Percentiles rank a stretch among this genome's conserved stretches.
These are phyloP conservation scores for Diaporthe sp. DNA, from an alignment of 2,329 filamentous ascomycete genomes.

Conservation along the genomic window DNA sequence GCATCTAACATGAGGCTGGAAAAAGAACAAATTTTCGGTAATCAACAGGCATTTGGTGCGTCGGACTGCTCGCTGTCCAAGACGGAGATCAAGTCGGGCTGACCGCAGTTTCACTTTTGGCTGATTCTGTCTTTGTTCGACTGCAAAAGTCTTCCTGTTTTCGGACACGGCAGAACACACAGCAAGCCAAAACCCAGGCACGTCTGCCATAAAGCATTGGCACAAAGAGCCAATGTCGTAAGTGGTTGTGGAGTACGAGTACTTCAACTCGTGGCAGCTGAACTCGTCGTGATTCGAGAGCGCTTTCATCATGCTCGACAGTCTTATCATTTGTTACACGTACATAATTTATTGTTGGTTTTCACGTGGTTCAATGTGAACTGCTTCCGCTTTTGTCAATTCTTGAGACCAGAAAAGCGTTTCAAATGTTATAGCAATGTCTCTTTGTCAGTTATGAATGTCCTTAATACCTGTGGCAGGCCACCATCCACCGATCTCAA, in stretches of 20 bases:
- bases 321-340: too few relatives aligned
- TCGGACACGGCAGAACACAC: not conserved
- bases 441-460: not conserved
- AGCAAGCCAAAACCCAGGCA: not conserved
- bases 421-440: not conserved
- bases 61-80: not conserved
- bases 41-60: too few relatives aligned
- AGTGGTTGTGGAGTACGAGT: not conserved
- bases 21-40: not conserved
- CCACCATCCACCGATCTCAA: not conserved
- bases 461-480: not conserved
- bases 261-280: not conserved
- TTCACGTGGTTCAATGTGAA: not conserved
- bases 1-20: too few relatives aligned
- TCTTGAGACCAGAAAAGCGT: too few relatives aligned
- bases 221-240: not conserved
- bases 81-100: not conserved
- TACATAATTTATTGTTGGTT: not conserved
- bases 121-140: conserved; percentile 5
- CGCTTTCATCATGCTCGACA: not conserved
- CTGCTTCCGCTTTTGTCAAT: not conserved
- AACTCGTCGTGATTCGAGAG: not conserved
- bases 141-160: not conserved
- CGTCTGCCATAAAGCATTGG: not conserved
- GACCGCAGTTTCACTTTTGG: not conserved